These are phyloP conservation scores for Suillus subaureus DNA, from an alignment of 768 basidiomycete genomes.

Conservation along the genomic window DNA sequence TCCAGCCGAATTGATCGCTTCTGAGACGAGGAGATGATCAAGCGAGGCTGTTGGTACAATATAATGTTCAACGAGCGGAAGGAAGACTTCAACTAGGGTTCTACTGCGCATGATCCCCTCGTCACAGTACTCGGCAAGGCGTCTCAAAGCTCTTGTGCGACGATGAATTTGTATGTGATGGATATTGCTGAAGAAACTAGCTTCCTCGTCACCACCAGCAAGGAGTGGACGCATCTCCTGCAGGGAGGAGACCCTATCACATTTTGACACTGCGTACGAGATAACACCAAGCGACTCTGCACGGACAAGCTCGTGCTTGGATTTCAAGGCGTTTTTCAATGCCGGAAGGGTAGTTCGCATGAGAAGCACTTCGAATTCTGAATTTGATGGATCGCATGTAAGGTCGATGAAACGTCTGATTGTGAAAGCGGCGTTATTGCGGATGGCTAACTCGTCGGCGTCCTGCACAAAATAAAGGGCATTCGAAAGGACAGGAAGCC, in stretches of 20 bases:
- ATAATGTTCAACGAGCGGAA: constrained; percentile 86
- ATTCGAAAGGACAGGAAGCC: constrained; percentile 85
- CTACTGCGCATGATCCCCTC: constrained; percentile 65
- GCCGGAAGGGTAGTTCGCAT: constrained; percentile 71
- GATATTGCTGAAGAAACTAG: constrained; percentile 96
- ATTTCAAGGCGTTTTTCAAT: constrained; percentile 76
- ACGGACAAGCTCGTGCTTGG: constrained; percentile 85
- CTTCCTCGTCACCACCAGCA: constrained; percentile 89
- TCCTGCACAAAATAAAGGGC: constrained; percentile 88
- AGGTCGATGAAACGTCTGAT: constrained; percentile 71
- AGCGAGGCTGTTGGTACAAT: constrained; percentile 59
- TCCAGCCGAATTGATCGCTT: constrained; percentile 81
- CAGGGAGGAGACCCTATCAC: constrained; percentile 57
- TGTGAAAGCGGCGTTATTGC: constrained; percentile 76
- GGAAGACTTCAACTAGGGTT: constrained; percentile 77
- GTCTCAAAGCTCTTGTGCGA: constrained; percentile 79
- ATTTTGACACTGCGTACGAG: constrained; percentile 70
- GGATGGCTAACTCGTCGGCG: constrained; percentile 81
- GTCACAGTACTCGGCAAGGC: constrained; percentile 78
- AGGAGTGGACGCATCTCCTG: constrained; percentile 83
- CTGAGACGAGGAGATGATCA: constrained; percentile 89
- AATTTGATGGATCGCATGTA: constrained; percentile 26
- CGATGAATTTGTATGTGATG: constrained; percentile 92
- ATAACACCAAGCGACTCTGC: constrained; percentile 81
- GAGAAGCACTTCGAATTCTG: constrained; percentile 58